These are phyloP conservation scores for Phaeotremella fagi DNA, from an alignment of 768 basidiomycete genomes.

Conservation along the genomic window DNA sequence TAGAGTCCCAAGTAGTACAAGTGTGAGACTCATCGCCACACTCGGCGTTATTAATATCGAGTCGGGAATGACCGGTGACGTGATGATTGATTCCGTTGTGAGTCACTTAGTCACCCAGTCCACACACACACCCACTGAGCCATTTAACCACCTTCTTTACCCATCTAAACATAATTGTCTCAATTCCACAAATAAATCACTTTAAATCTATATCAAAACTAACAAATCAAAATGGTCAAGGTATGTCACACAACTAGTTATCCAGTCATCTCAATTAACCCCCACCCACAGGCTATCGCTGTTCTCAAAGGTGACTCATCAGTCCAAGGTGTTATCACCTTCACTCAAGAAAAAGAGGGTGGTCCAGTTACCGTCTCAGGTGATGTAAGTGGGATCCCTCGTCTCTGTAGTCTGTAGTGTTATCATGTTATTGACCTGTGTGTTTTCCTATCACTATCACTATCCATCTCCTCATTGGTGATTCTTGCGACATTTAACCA, in stretches of 20 bases:
- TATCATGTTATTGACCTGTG: no score
- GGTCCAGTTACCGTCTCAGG: conserved; percentile 63
- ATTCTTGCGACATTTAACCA: not conserved
- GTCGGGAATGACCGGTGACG: not conserved
- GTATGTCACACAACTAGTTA: conserved; percentile 10
- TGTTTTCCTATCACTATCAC: not conserved
- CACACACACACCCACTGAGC: no score
- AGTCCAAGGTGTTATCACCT: conserved; percentile 63
- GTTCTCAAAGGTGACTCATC: conserved; percentile 61
- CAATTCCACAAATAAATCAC: not conserved
- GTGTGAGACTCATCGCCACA: not conserved
- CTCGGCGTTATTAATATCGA: not conserved
- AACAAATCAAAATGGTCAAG: conserved; percentile 34
- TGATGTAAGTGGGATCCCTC: conserved; percentile 46
- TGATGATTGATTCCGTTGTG: not conserved
- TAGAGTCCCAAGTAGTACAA: not conserved
- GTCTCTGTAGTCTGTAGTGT: not conserved
- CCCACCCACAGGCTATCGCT: conserved; percentile 54
- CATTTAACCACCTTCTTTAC: not conserved
- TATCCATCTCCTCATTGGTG: not conserved
- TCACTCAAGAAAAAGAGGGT: conserved; percentile 55
- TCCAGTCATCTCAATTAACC: not conserved
- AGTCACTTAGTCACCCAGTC: no score
- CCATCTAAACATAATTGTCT: not conserved
- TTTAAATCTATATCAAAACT: conserved; percentile 3